These are phyloP conservation scores for Spatholobus suberectus DNA, from an alignment of 306 rosid genomes.

Conservation along the genomic window DNA sequence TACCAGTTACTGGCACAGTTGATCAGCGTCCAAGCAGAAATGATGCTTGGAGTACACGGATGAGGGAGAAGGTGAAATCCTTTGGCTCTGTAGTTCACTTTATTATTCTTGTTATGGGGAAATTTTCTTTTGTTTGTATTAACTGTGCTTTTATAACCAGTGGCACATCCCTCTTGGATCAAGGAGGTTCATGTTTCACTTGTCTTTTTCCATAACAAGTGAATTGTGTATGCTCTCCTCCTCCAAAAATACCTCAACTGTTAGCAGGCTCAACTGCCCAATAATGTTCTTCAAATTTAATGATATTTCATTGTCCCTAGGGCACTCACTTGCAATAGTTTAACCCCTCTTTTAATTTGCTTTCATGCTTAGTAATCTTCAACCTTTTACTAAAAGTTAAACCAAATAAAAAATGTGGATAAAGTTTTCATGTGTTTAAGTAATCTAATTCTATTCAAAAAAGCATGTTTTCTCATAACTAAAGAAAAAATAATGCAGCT, in stretches of 20 bases:
- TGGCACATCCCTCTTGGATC: not conserved
- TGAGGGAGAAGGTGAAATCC: conserved; percentile 92
- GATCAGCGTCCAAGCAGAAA: conserved; percentile 84
- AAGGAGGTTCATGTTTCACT: conserved; percentile 9
- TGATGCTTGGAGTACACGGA: conserved; percentile 98
- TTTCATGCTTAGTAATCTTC: not conserved
- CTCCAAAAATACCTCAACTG: not conserved
- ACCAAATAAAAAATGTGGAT: not conserved
- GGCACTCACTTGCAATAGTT: not conserved
- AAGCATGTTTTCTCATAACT: not conserved
- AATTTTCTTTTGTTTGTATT: conserved; percentile 27
- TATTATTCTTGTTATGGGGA: conserved; percentile 18
- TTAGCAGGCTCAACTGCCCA: not conserved
- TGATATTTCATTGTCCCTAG: not conserved
- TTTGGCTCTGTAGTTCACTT: conserved; percentile 14
- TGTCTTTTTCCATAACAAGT: conserved; percentile 1
- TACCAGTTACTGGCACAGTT: conserved; percentile 71
- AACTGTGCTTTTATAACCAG: not conserved
- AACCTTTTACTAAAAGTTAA: not conserved
- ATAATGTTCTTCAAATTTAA: not conserved
- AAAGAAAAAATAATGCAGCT: not conserved
- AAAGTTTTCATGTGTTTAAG: not conserved
- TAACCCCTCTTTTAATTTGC: not conserved
- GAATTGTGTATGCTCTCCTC: not conserved
- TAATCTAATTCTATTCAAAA: not conserved